Base-by-base conservation (phyloP, 164 flowering plant genomes). In the Amborella trichopoda region DNA sequence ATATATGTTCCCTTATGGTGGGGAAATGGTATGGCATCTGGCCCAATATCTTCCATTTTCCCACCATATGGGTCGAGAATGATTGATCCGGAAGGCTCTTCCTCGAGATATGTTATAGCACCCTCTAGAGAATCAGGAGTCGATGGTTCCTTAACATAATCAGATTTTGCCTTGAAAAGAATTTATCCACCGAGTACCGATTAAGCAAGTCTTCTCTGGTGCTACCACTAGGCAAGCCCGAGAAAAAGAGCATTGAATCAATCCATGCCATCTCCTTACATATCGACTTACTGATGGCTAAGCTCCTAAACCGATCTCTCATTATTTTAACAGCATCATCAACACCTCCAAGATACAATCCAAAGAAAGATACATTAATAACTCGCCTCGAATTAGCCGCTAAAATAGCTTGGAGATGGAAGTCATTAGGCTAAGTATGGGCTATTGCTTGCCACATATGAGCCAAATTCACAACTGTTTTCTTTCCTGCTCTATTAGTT, bases 381-480 rank as follows among this genome's bases (percentile, higher is more conserved):
- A 57, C 44, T 21, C 5, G 38, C 24, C 23, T 18, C 19, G 18
- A 25, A 9, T 5, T 25, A 13, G 2, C 32, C 23, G 10, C 41
- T 5, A 54, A 25, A 10, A 37, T 19, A 6, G 53, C 44, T 24
- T 49, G 49, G 20, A 62, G 28, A 25, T 54, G 49, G 10, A 68
- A 49, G 18, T 66, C 58, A 11, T 58, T 38, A 28, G 28, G 47
- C 8, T 68, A 37, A 14, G 55, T 50, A 16, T 39, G 12, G 6
- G 57, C 67, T 23, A 72, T 27, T 22, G 24, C 0, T 27, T 72
- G 77, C 77, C 77, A 72, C 4, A 25, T 28, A 5, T 57, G 33
- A 2, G 65, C 34, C 18, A 71, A 53, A 48, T 48, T 27, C 12
- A 46, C 54, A 9, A 55, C 66, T 36, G 62, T 56, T 23, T 57